phyloP scores from a whole-genome alignment of 257 asterid genomes.

The Ballota nigra region DNA sequence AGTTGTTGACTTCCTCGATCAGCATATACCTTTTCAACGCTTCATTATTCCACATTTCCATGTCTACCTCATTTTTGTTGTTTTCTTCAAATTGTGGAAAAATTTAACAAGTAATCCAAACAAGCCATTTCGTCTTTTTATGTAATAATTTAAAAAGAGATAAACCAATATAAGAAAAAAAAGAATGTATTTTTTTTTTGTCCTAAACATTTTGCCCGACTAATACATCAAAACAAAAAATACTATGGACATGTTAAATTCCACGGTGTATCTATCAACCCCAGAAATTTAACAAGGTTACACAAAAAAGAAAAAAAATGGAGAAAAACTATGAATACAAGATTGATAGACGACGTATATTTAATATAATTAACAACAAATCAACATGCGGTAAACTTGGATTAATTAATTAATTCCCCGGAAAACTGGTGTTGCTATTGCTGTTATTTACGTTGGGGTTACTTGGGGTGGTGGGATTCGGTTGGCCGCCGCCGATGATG shows the following conservation, averaged over 20 bases:
- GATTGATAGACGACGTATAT: neutral
- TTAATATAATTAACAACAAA: slow-evolving; percentile 5
- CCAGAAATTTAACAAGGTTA: neutral
- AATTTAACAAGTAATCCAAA: slow-evolving; percentile 21
- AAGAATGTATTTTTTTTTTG: neutral
- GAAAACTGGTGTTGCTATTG: slow-evolving; percentile 36
- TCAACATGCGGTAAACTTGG: neutral
- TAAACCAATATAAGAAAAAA: slow-evolving; percentile 18
- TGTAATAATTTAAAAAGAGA: neutral
- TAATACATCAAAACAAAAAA: slow-evolving; percentile 22
- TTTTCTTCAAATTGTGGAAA: slow-evolving; percentile 12
- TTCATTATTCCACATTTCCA: slow-evolving; percentile 29
- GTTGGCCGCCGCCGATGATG: slow-evolving; percentile 72
- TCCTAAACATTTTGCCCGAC: slow-evolving; percentile 18
- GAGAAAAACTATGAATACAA: slow-evolving; percentile 4
- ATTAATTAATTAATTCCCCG: slow-evolving; percentile 39
- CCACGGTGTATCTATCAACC: slow-evolving; percentile 13
- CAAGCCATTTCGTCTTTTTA: neutral
- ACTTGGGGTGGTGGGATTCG: slow-evolving; percentile 27
- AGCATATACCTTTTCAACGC: slow-evolving; percentile 23
- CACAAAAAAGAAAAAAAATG: neutral
- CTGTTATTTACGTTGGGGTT: slow-evolving; percentile 34
- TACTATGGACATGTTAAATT: slow-evolving; percentile 33
- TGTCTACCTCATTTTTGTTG: slow-evolving; percentile 30
- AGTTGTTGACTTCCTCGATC: slow-evolving; percentile 49